Conservation (phyloP, 1,284 basidiomycete species). For the Rhizopogon hawkerae region DNA sequence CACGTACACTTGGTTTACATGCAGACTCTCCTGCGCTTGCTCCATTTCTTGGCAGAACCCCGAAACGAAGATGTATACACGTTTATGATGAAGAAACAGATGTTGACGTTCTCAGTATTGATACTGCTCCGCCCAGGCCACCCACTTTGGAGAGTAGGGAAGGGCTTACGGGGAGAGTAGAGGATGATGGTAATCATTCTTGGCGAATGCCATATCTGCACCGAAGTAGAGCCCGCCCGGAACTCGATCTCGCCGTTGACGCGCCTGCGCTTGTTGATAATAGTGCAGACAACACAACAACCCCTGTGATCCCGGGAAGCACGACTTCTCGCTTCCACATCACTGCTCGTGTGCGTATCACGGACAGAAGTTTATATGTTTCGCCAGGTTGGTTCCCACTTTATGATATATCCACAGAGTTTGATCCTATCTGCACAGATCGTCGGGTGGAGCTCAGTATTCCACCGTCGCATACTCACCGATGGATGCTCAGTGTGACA, state of each 20-base stretch:
- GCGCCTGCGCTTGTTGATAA: not conserved
- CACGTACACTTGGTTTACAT: slow-evolving; percentile 58
- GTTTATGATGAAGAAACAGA: slow-evolving; percentile 41
- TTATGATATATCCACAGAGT: not conserved
- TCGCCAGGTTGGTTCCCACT: slow-evolving; percentile 36
- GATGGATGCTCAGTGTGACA: slow-evolving; percentile 63
- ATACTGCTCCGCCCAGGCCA: not conserved
- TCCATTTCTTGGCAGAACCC: slow-evolving; percentile 54
- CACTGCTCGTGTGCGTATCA: slow-evolving; percentile 48
- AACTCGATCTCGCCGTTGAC: slow-evolving; percentile 25
- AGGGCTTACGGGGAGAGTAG: not conserved
- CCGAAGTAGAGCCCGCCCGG: slow-evolving; percentile 35
- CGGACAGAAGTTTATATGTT: slow-evolving; percentile 58
- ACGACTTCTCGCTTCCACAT: slow-evolving; percentile 57
- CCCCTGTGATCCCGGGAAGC: slow-evolving; percentile 10
- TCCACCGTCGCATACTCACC: slow-evolving; percentile 42
- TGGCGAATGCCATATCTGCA: slow-evolving; percentile 40
- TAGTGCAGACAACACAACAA: slow-evolving; percentile 1
- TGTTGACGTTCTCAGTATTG: slow-evolving; percentile 25
- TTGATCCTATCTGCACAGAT: slow-evolving; percentile 27
- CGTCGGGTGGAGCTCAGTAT: slow-evolving; percentile 29
- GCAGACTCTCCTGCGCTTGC: slow-evolving; percentile 65
- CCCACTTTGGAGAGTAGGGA: slow-evolving; percentile 8
- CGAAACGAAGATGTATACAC: slow-evolving; percentile 48
- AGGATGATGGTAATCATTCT: slow-evolving; percentile 8